Percentiles rank a stretch among this genome's conserved stretches.
Conservation (phyloP, 345 rosid species). For the Zanthoxylum bungeanum region DNA sequence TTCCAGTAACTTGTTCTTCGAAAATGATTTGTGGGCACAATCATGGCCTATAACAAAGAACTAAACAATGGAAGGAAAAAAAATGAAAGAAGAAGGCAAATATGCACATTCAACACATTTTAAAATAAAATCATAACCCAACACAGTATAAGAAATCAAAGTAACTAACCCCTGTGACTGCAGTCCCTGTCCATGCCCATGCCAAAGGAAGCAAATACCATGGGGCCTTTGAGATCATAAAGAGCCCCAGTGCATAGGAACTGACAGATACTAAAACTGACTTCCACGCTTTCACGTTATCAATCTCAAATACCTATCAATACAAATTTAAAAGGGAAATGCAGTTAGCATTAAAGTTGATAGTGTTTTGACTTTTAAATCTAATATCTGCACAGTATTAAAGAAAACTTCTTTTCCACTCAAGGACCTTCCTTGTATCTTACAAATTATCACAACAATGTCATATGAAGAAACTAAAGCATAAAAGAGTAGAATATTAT, state of each 20-base stretch:
- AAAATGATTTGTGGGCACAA: conserved; percentile 95
- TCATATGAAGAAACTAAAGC: neutral
- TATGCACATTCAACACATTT: neutral
- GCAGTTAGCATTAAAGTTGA: neutral
- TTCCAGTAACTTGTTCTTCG: conserved; percentile 83
- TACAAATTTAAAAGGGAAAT: conserved; percentile 9
- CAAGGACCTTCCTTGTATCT: neutral
- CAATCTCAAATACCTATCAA: conserved; percentile 79
- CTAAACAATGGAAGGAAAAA: conserved; percentile 33
- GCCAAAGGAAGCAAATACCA: conserved; percentile 95
- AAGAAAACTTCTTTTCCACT: neutral
- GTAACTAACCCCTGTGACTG: conserved; percentile 72
- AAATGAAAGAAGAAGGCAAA: conserved; percentile 19
- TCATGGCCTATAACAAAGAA: conserved; percentile 99
- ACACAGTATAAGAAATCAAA: neutral
- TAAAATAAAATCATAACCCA: neutral
- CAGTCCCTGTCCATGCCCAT: conserved; percentile 99
- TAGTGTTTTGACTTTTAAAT: neutral
- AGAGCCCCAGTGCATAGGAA: conserved; percentile 78
- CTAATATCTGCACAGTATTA: neutral
- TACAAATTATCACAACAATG: neutral
- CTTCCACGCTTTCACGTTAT: conserved; percentile 83
- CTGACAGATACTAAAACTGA: conserved; percentile 72
- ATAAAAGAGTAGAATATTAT: conserved; percentile 12
- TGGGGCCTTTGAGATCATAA: conserved; percentile 83